Evolutionary conservation across 2,329 filamentous ascomycete species (phyloP).

Genomic region (Plectosphaerella plurivora): DNA sequence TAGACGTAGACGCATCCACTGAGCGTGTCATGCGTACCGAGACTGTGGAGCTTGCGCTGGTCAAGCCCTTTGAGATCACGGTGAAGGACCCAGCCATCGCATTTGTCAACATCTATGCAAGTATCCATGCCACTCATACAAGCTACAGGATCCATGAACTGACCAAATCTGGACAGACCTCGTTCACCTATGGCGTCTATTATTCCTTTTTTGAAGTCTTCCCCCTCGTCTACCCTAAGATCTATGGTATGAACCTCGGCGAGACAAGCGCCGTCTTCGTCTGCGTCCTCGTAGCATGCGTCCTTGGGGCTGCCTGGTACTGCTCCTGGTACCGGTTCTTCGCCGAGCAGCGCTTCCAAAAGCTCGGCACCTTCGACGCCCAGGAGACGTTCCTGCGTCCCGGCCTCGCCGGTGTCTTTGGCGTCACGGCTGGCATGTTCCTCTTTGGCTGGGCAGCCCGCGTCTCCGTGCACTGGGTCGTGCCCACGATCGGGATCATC

Average conservation of each 20-base stretch:
- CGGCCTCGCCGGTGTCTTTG: conserved; percentile 43
- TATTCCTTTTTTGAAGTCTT: conserved; percentile 59
- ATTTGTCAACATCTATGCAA: conserved; percentile 28
- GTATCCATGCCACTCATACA: neutral
- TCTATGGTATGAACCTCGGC: conserved; percentile 43
- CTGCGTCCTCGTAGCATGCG: conserved; percentile 46
- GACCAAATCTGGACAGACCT: conserved; percentile 14
- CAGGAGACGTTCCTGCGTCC: conserved; percentile 13
- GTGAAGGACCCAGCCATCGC: conserved; percentile 27
- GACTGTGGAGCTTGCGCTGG: conserved; percentile 14
- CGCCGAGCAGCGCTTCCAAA: conserved; percentile 11
- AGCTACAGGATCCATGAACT: neutral
- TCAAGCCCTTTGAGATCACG: conserved; percentile 24
- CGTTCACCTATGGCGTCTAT: conserved; percentile 46
- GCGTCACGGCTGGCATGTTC: conserved; percentile 65
- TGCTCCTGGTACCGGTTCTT: conserved; percentile 10
- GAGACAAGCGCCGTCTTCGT: conserved; percentile 59
- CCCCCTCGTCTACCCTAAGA: conserved; percentile 30
- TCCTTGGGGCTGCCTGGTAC: conserved; percentile 47
- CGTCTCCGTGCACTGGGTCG: conserved; percentile 53
- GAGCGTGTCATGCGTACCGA: conserved; percentile 11
- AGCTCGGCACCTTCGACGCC: conserved; percentile 9
- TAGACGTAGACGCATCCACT: conserved; percentile 6
- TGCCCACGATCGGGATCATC: conserved; percentile 48
- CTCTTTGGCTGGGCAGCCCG: conserved; percentile 69